These are phyloP conservation scores for Phaeotremella skinneri DNA, from an alignment of 768 basidiomycete species.

Conservation along the genomic window DNA sequence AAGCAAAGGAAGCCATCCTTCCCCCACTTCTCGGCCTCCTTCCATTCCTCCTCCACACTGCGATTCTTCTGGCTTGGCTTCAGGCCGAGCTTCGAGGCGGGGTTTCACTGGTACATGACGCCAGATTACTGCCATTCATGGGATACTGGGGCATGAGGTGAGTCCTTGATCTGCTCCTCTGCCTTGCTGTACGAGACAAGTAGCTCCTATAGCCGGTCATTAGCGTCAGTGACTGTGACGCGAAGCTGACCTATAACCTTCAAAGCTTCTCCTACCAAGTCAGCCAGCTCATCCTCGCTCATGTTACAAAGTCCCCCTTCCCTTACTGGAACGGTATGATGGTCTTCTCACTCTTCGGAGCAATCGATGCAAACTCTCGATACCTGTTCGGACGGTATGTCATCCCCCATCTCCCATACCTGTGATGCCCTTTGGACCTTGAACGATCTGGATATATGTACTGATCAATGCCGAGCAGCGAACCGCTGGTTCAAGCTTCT, in stretches of 20 bases:
- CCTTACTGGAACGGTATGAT: constrained; percentile 86
- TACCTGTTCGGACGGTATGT: constrained; percentile 66
- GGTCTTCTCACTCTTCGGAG: constrained; percentile 73
- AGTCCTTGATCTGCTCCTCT: constrained; percentile 64
- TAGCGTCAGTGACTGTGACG: not conserved
- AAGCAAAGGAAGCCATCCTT: constrained; percentile 51
- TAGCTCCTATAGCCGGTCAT: constrained; percentile 52
- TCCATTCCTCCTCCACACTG: constrained; percentile 70
- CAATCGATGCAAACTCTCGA: constrained; percentile 77
- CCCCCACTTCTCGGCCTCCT: constrained; percentile 70
- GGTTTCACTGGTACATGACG: constrained; percentile 70
- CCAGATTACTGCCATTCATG: constrained; percentile 79
- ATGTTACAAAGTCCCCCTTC: constrained; percentile 78
- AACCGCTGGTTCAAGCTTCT: constrained; percentile 73
- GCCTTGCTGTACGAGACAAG: not conserved
- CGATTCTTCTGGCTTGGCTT: constrained; percentile 79
- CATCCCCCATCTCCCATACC: constrained; percentile 4
- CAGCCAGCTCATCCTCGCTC: constrained; percentile 86
- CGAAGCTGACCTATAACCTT: not conserved
- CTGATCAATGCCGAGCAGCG: constrained; percentile 51
- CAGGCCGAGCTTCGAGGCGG: constrained; percentile 62
- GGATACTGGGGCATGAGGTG: constrained; percentile 75
- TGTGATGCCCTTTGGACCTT: constrained; percentile 8
- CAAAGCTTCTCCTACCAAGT: constrained; percentile 62
- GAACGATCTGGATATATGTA: constrained; percentile 18